A percentile compares a stretch with the other conserved stretches of the same genome.
Conservation (phyloP, 495 filamentous ascomycete genomes). For the Aspergillus steynii region DNA sequence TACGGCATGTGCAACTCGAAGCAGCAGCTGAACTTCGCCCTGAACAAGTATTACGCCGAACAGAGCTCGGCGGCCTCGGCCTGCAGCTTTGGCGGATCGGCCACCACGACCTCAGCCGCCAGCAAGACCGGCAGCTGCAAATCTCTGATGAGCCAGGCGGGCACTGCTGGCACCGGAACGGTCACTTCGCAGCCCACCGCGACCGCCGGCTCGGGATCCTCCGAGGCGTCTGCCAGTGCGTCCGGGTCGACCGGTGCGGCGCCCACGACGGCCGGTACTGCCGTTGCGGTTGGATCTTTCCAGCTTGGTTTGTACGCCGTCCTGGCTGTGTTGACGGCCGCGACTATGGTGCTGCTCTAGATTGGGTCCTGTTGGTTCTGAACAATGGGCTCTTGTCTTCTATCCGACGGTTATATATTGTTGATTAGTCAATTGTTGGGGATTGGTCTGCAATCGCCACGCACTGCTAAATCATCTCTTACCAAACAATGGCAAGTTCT, state of each 20-base stretch:
- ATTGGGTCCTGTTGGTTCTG: too few species aligned
- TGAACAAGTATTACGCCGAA: constrained; percentile 77
- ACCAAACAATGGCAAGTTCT: too few species aligned
- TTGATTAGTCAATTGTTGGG: too few species aligned
- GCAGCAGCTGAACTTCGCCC: constrained; percentile 76
- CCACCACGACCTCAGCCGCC: constrained; percentile 49
- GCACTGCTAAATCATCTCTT: too few species aligned
- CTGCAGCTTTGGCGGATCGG: constrained; percentile 77
- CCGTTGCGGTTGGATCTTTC: constrained; percentile 60
- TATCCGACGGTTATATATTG: too few species aligned
- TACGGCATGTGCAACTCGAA: constrained; percentile 84
- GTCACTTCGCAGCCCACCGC: constrained; percentile 56
- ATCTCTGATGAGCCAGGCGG: constrained; percentile 59
- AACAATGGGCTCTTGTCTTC: too few species aligned
- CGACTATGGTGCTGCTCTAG: constrained; percentile 74
- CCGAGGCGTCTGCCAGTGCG: constrained; percentile 32
- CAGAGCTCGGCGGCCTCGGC: constrained; percentile 56
- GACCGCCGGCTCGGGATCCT: constrained; percentile 34
- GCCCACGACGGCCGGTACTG: constrained; percentile 42
- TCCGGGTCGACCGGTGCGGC: constrained; percentile 30
- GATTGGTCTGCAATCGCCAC: too few species aligned
- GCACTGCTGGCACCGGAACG: constrained; percentile 62
- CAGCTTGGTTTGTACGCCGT: constrained; percentile 64
- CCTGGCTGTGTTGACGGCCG: constrained; percentile 65
- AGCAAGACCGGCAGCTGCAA: constrained; percentile 54